Conservation (phyloP, 768 basidiomycete species). For the Calvatia gigantea region DNA sequence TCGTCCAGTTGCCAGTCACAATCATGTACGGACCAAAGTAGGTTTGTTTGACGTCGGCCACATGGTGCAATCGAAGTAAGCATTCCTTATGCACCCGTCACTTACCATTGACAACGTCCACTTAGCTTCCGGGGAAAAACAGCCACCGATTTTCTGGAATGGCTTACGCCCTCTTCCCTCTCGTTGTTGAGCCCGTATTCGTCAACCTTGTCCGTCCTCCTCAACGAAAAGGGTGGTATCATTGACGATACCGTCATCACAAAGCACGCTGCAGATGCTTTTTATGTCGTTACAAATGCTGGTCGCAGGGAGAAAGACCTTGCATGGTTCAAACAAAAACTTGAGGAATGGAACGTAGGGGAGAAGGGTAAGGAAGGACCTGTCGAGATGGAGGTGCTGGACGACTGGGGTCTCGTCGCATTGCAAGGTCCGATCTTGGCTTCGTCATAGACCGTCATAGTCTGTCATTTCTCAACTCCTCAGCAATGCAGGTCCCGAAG, state of each 20-base stretch:
- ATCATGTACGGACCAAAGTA: slow-evolving; percentile 76
- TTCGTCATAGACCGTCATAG: not conserved
- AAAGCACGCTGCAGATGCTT: slow-evolving; percentile 74
- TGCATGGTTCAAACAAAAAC: slow-evolving; percentile 64
- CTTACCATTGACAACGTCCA: slow-evolving; percentile 1
- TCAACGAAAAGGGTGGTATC: slow-evolving; percentile 90
- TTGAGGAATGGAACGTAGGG: slow-evolving; percentile 76
- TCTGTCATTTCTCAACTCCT: not conserved
- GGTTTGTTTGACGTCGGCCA: slow-evolving; percentile 98
- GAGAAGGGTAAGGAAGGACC: slow-evolving; percentile 48
- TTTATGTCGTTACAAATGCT: slow-evolving; percentile 96
- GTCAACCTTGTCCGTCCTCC: slow-evolving; percentile 84
- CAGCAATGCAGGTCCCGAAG: slow-evolving; percentile 61
- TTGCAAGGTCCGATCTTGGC: slow-evolving; percentile 65
- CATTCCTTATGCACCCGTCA: not conserved
- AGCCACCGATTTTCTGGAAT: slow-evolving; percentile 79
- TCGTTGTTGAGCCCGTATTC: slow-evolving; percentile 61
- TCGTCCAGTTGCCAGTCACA: slow-evolving; percentile 77
- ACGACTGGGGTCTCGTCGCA: slow-evolving; percentile 85
- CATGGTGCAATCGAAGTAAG: slow-evolving; percentile 92
- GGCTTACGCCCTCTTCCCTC: slow-evolving; percentile 85
- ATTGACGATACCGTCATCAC: slow-evolving; percentile 95
- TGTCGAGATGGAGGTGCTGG: slow-evolving; percentile 79
- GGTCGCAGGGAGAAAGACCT: slow-evolving; percentile 81
- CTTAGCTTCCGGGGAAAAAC: slow-evolving; percentile 80